Percentiles rank a stretch among this genome's conserved stretches.
Evolutionary conservation across 306 rosid genomes (phyloP).

Genomic region (Fagus crenata): DNA sequence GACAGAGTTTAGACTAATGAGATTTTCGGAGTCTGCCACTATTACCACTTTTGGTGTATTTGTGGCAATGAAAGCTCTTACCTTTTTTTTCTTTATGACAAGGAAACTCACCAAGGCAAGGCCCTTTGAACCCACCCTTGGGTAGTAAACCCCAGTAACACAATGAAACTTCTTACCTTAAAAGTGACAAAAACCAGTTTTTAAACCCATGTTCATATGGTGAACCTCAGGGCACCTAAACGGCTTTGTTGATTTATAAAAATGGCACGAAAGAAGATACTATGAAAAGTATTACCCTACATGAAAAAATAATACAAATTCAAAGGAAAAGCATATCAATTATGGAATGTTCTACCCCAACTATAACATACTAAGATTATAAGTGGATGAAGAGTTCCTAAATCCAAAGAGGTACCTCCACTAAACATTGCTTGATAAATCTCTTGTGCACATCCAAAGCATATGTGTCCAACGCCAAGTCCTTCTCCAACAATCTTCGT

Average conservation of each 20-base stretch:
- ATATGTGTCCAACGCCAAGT: slow-evolving; percentile 58
- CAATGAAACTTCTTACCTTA: neutral
- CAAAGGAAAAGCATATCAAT: neutral
- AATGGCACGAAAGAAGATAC: slow-evolving; percentile 2
- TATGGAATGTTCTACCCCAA: slow-evolving; percentile 12
- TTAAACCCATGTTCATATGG: neutral
- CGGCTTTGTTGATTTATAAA: neutral
- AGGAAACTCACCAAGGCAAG: too few relatives aligned
- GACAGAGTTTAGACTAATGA: neutral
- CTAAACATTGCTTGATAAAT: slow-evolving; percentile 71
- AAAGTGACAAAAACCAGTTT: neutral
- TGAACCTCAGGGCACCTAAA: neutral
- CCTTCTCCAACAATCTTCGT: slow-evolving; percentile 89
- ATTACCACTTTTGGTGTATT: neutral
- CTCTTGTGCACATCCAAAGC: slow-evolving; percentile 83
- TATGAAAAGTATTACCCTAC: neutral
- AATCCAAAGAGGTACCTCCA: slow-evolving; percentile 48
- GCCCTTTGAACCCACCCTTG: too few relatives aligned
- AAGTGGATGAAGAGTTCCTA: slow-evolving; percentile 20
- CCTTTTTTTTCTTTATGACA: too few relatives aligned
- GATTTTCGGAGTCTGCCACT: neutral
- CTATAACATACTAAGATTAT: neutral
- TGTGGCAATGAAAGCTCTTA: neutral
- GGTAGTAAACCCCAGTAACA: too few relatives aligned
- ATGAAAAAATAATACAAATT: neutral